These are phyloP conservation scores for Lagenidium giganteum DNA, from an alignment of 352 stramenopile genomes.

Conservation along the genomic window DNA sequence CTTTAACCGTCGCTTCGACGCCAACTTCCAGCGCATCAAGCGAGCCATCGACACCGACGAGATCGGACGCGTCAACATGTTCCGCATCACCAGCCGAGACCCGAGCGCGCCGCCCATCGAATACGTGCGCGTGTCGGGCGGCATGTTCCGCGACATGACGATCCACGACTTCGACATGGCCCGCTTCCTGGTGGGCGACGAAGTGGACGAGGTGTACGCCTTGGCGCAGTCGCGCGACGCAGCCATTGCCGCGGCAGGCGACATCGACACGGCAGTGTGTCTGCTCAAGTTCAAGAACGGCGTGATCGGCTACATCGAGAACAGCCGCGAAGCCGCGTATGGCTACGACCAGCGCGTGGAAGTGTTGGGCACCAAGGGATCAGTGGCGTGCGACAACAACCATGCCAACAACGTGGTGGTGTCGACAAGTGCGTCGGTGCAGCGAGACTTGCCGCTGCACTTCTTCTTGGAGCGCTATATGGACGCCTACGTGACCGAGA, in stretches of 20 bases:
- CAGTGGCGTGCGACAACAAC: conserved; percentile 90
- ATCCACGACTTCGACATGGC: conserved; percentile 96
- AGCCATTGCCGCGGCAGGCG: conserved; percentile 69
- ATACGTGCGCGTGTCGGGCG: conserved; percentile 71
- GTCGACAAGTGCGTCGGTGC: conserved; percentile 3
- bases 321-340: conserved; percentile 91
- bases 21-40: conserved; percentile 91
- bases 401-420: conserved; percentile 86
- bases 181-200: conserved; percentile 87
- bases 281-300: conserved; percentile 90
- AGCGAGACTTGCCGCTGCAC: conserved; percentile 74
- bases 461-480: conserved; percentile 87
- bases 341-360: conserved; percentile 95
- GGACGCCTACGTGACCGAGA: conserved; percentile 65
- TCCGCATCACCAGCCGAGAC: conserved; percentile 68
- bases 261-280: conserved; percentile 88
- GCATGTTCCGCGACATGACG: conserved; percentile 95
- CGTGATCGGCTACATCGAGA: conserved; percentile 92
- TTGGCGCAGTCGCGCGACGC: conserved; percentile 54
- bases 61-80: conserved; percentile 86
- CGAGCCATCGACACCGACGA: conserved; percentile 79
- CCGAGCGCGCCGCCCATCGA: no score
- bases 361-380: conserved; percentile 89
- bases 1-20: conserved; percentile 92
- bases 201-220: conserved; percentile 61